A percentile compares a stretch with the other conserved stretches of the same genome.
phyloP scores from a whole-genome alignment of 2,329 filamentous ascomycete species.

The Elsinoe australis region DNA sequence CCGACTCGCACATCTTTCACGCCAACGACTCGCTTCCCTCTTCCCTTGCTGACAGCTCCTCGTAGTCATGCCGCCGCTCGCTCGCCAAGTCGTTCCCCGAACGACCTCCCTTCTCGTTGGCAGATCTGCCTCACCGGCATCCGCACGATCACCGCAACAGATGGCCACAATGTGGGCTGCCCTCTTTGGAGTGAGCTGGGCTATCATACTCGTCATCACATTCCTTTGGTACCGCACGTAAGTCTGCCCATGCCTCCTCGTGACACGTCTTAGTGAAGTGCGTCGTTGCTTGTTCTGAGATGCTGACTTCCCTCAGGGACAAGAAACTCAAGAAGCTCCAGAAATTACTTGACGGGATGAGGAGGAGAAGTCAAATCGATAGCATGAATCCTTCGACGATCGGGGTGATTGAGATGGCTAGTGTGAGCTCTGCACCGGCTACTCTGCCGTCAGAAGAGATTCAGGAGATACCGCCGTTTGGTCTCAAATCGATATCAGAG shows the following conservation, averaged over 20 bases:
- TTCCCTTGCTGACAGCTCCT: too few species aligned
- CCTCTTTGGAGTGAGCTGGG: background rate
- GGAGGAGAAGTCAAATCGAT: background rate
- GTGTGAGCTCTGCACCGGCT: too few species aligned
- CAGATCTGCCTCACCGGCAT: background rate
- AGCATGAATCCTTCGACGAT: background rate
- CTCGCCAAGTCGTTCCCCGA: background rate
- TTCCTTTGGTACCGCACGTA: constrained; percentile 2
- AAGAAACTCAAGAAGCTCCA: too few species aligned
- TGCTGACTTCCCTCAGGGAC: background rate
- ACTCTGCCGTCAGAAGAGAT: too few species aligned
- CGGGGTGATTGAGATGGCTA: too few species aligned
- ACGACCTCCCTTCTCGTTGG: too few species aligned
- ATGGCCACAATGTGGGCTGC: background rate
- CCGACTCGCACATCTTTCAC: too few species aligned
- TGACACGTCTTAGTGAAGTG: too few species aligned
- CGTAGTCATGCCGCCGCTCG: background rate
- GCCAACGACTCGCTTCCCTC: too few species aligned
- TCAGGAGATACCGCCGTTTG: too few species aligned
- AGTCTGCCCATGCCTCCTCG: background rate
- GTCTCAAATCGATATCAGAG: background rate
- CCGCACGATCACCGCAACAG: background rate
- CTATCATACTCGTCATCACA: background rate
- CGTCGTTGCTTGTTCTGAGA: background rate
- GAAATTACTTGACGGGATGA: background rate